A percentile compares a stretch with the other conserved stretches of the same genome.
Conservation (phyloP, 1,284 basidiomycete species). For the Violaceomyces palustris region DNA sequence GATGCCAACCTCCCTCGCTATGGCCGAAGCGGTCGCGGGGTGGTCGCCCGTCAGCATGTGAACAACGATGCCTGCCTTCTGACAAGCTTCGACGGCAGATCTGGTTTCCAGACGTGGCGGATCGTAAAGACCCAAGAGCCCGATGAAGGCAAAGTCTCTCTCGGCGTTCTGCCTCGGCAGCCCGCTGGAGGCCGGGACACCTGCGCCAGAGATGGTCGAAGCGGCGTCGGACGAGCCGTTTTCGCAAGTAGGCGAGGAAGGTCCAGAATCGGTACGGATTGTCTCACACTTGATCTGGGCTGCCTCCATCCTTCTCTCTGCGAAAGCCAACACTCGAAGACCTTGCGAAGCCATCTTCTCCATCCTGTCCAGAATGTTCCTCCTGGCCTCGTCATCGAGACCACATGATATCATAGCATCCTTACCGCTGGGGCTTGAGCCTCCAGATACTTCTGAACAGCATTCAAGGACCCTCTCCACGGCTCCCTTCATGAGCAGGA, state of each 20-base stretch:
- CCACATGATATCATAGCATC: no score
- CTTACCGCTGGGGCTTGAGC: not conserved
- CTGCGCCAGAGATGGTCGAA: slow-evolving; percentile 15
- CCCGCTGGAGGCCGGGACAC: slow-evolving; percentile 5
- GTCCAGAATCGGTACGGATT: no score
- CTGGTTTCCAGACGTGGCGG: slow-evolving; percentile 44
- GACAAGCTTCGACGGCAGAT: slow-evolving; percentile 40
- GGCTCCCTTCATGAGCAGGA: slow-evolving; percentile 44
- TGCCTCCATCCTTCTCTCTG: slow-evolving; percentile 31
- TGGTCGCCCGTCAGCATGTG: slow-evolving; percentile 48
- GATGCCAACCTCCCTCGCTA: slow-evolving; percentile 41
- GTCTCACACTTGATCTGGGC: slow-evolving; percentile 21
- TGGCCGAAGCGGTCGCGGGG: slow-evolving; percentile 38
- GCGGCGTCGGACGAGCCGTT: slow-evolving; percentile 12
- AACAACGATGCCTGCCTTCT: slow-evolving; percentile 39
- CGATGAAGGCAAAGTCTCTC: slow-evolving; percentile 36
- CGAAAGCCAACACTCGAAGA: slow-evolving; percentile 44
- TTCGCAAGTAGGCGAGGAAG: not conserved
- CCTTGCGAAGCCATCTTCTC: slow-evolving; percentile 41
- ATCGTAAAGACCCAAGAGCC: slow-evolving; percentile 46
- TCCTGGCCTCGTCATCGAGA: slow-evolving; percentile 26
- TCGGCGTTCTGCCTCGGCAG: slow-evolving; percentile 36
- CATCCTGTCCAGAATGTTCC: slow-evolving; percentile 28
- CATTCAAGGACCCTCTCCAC: slow-evolving; percentile 41
- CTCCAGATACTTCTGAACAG: no score